A percentile compares a stretch with the other conserved stretches of the same genome.
phyloP scores from a whole-genome alignment of 495 filamentous ascomycete genomes.

The Staphylotrichum tortipilum region DNA sequence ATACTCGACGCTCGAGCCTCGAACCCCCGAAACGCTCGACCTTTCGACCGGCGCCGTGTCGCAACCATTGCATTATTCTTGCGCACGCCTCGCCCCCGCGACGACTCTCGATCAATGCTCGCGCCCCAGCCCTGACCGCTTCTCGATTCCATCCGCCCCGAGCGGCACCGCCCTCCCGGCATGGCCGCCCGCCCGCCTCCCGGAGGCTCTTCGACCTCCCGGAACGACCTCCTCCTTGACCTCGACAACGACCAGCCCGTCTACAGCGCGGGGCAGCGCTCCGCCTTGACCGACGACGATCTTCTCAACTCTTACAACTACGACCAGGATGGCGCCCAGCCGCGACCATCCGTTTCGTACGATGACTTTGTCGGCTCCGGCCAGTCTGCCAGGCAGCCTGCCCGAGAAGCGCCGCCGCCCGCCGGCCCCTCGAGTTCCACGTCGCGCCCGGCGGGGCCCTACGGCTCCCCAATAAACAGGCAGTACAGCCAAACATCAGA shows the following conservation, averaged over 20 bases:
- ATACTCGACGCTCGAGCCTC: too few species aligned
- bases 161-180: conserved; percentile 25
- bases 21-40: too few species aligned
- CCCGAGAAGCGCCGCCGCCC: conserved; percentile 34
- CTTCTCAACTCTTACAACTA: conserved; percentile 61
- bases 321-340: conserved; percentile 52
- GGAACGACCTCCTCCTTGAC: conserved; percentile 66
- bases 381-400: conserved; percentile 31
- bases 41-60: too few species aligned
- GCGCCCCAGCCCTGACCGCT: not conserved
- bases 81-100: not conserved
- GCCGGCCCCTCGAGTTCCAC: conserved; percentile 26
- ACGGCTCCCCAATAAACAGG: conserved; percentile 37
- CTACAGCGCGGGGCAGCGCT: conserved; percentile 63
- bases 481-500: conserved; percentile 79
- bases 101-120: conserved; percentile 2
- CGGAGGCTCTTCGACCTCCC: conserved; percentile 50
- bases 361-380: conserved; percentile 80
- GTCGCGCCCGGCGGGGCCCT: conserved; percentile 46
- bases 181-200: conserved; percentile 63
- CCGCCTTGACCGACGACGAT: conserved; percentile 68
- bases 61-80: not conserved
- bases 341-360: conserved; percentile 83
- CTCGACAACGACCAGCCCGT: conserved; percentile 59
- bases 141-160: not conserved